Base-by-base conservation (phyloP, 2,329 filamentous ascomycete species). In the Talaromyces atroroseus region DNA sequence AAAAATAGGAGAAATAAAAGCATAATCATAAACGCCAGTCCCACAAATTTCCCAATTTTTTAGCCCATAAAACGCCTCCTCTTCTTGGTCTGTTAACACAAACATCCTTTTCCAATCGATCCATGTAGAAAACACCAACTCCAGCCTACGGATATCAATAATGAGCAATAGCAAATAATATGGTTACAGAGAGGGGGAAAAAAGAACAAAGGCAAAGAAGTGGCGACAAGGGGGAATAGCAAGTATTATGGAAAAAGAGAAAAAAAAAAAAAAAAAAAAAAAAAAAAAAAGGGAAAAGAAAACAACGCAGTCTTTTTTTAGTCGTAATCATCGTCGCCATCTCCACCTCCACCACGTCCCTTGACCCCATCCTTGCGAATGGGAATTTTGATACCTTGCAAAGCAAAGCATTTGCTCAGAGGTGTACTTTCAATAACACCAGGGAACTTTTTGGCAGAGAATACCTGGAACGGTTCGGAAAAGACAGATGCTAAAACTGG, bases 371-470 rank as follows among this genome's bases (percentile, higher is more conserved):
- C 92, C 73, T 96, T 96, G 21, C 92, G 80, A 54, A 97, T 96
- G 0, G 92, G 92, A 23, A 97, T 96, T 74, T 96, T 96, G 74
- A 96, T 95, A 23, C 94, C 94, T 68, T 99, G 94, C 1, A 83
- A 80, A 3, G 94, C 92, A 74, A 99, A 97, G 60, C 85, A 89
- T 72, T 95, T 96, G 80, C 92, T 96, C 18, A 97, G 77, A 3
- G 85, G 75, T 0, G 94, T 99, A 71, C 89, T 95, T 70, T 97
- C 92, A 57, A 95, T 96, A 1, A 99, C 94, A 42, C 94, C 94
- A 0, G 94, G 94, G 72, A 99, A 99, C 68, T 96, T 96, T 80
- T 99, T 99, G 49, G 94, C 94, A 2, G 90, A 95, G 74, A 88
- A 97, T 29, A 99, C 94, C 54, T 90, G 89, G 78, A 99, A 97